These are phyloP conservation scores for Boletus sensibilis DNA, from an alignment of 768 basidiomycete genomes.

Conservation along the genomic window DNA sequence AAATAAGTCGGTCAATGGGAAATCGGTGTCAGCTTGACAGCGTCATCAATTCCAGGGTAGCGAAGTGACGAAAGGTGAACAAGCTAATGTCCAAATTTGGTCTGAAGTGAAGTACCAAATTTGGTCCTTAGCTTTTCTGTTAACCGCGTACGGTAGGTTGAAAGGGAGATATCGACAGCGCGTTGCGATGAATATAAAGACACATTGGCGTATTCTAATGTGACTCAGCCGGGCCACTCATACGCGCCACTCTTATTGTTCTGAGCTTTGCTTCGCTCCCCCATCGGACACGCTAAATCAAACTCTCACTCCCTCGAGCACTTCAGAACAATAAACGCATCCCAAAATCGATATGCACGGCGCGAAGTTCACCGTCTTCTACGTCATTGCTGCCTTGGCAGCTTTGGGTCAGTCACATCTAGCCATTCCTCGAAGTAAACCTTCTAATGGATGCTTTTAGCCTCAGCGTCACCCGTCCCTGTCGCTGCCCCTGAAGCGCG, in stretches of 20 bases:
- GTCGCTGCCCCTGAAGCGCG: constrained; percentile 10
- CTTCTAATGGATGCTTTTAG: constrained; percentile 13
- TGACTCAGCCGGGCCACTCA: constrained; percentile 20
- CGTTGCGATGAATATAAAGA: constrained; percentile 27
- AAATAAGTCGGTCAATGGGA: constrained; percentile 12
- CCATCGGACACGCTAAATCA: not conserved
- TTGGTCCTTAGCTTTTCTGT: constrained; percentile 15
- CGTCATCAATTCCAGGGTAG: not conserved
- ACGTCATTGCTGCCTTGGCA: constrained; percentile 29
- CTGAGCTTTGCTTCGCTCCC: constrained; percentile 7
- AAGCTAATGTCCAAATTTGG: constrained; percentile 31
- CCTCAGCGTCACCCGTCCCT: constrained; percentile 30
- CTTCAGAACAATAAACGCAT: constrained; percentile 29
- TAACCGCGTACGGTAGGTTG: constrained; percentile 28
- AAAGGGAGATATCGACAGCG: constrained; percentile 18
- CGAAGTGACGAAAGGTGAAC: constrained; percentile 13
- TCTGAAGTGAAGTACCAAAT: constrained; percentile 24
- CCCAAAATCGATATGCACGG: constrained; percentile 29
- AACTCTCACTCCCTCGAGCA: not conserved
- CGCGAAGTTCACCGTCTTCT: constrained; percentile 28
- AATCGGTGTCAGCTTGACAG: not conserved
- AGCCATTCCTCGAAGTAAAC: not conserved
- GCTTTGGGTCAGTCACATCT: constrained; percentile 22
- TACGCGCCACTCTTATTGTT: constrained; percentile 34
- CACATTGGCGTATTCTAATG: not conserved